A percentile compares a stretch with the other conserved stretches of the same genome.
Conservation (phyloP, 2,329 filamentous ascomycete genomes). For the Beauveria rudraprayagi region DNA sequence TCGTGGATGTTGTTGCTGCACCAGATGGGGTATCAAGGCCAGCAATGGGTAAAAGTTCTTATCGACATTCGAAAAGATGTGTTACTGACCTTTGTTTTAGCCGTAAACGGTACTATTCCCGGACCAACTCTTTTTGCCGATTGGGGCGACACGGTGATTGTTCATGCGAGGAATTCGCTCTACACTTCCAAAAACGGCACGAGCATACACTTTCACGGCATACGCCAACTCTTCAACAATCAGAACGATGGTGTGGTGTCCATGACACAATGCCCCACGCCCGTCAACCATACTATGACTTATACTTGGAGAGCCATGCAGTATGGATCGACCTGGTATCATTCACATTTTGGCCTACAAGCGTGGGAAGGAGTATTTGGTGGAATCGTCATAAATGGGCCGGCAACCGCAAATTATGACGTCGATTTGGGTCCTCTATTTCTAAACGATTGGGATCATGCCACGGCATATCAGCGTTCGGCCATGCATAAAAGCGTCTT, state of each 20-base stretch:
- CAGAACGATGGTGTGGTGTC: constrained; percentile 53
- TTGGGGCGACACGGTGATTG: constrained; percentile 44
- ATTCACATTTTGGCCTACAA: constrained; percentile 37
- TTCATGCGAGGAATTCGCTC: constrained; percentile 35
- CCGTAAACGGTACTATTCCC: constrained; percentile 52
- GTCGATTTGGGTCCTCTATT: constrained; percentile 53
- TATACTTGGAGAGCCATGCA: constrained; percentile 52
- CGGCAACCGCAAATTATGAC: constrained; percentile 51
- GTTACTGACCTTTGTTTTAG: not conserved
- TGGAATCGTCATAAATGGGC: constrained; percentile 53
- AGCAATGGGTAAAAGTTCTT: constrained; percentile 34
- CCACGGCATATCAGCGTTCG: not conserved
- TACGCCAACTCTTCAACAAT: constrained; percentile 49
- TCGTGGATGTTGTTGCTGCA: constrained; percentile 52
- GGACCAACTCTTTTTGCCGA: constrained; percentile 49
- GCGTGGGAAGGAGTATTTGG: constrained; percentile 43
- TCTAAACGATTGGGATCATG: constrained; percentile 51
- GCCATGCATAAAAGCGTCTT: not conserved
- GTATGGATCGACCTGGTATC: constrained; percentile 56
- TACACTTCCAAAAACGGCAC: constrained; percentile 26
- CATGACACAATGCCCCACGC: constrained; percentile 50
- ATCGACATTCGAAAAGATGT: not conserved
- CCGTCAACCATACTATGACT: constrained; percentile 43
- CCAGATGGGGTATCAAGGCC: constrained; percentile 53
- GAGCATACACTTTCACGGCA: constrained; percentile 53